Conservation (phyloP, 2,329 filamentous ascomycete species). For the Nemania diffusa region DNA sequence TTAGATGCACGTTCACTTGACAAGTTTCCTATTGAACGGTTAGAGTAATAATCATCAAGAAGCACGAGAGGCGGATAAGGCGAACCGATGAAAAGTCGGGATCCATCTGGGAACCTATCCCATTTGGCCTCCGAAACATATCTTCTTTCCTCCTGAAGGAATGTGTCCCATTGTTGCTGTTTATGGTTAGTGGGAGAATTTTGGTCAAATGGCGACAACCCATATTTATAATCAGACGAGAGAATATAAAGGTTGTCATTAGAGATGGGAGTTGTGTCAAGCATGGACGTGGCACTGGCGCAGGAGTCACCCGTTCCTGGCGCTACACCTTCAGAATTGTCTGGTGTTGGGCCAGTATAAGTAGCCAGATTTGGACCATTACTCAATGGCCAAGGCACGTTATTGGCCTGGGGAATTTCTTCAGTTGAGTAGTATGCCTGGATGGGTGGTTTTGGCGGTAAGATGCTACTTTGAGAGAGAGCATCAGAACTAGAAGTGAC, state of each 20-base stretch:
- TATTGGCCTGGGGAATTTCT: slow-evolving; percentile 46
- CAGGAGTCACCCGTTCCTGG: slow-evolving; percentile 22
- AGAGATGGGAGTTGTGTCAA: slow-evolving; percentile 45
- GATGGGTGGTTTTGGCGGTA: slow-evolving; percentile 60
- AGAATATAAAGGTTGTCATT: slow-evolving; percentile 40
- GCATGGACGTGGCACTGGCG: slow-evolving; percentile 45
- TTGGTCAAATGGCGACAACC: slow-evolving; percentile 22
- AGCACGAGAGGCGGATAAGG: slow-evolving; percentile 28
- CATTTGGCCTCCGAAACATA: slow-evolving; percentile 83
- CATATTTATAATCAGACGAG: slow-evolving; percentile 35
- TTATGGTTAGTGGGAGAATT: slow-evolving; percentile 26
- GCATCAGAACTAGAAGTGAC: slow-evolving; percentile 39
- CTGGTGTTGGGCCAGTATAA: slow-evolving; percentile 50
- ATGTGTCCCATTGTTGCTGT: slow-evolving; percentile 73
- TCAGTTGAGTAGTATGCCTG: slow-evolving; percentile 50
- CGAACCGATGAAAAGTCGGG: slow-evolving; percentile 81
- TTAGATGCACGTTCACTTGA: slow-evolving; percentile 94
- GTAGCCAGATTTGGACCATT: slow-evolving; percentile 49
- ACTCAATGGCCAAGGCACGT: slow-evolving; percentile 33
- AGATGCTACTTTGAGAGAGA: slow-evolving; percentile 52
- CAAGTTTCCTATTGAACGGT: slow-evolving; percentile 76
- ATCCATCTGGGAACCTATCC: slow-evolving; percentile 82
- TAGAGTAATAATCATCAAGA: slow-evolving; percentile 36
- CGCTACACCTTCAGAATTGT: background rate
- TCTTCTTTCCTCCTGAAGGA: slow-evolving; percentile 76